Evolutionary conservation across 495 filamentous ascomycete species (phyloP).

Genomic region (Lasiosphaeriaceae sp.): DNA sequence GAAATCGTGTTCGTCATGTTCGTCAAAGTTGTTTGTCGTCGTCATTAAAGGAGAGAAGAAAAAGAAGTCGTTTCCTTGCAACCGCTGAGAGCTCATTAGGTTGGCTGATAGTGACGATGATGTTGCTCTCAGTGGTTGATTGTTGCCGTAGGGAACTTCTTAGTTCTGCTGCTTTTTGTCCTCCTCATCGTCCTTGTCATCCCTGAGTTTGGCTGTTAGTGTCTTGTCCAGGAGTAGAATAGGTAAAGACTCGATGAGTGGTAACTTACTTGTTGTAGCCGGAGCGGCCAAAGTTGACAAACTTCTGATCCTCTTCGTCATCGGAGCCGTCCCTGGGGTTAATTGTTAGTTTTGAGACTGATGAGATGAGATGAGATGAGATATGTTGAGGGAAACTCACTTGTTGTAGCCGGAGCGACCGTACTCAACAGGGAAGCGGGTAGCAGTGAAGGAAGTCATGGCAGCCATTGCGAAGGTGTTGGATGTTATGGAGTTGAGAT

Average conservation of each 20-base stretch:
- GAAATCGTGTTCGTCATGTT: not conserved
- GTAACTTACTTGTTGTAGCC: conserved; percentile 42
- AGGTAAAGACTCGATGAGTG: not conserved
- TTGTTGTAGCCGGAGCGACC: conserved; percentile 51
- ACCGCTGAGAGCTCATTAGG: too few species aligned
- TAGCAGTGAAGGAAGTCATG: conserved; percentile 23
- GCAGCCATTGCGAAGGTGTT: conserved; percentile 38
- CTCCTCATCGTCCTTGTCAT: conserved; percentile 28
- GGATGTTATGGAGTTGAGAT: not conserved
- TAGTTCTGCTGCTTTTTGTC: conserved; percentile 4
- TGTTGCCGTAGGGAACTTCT: not conserved
- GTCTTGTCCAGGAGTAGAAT: conserved; percentile 10
- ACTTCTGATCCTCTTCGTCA: conserved; percentile 37
- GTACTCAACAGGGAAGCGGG: conserved; percentile 55
- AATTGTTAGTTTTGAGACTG: conserved; percentile 7
- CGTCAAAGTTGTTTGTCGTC: too few species aligned
- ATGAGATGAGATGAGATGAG: not conserved
- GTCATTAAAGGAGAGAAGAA: too few species aligned
- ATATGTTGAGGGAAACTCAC: conserved; percentile 12
- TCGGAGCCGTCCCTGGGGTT: conserved; percentile 31
- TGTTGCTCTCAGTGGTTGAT: not conserved
- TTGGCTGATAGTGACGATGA: not conserved
- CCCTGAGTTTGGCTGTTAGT: conserved; percentile 47
- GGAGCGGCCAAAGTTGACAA: conserved; percentile 38
- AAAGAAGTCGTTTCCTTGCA: too few species aligned